Base-by-base conservation (phyloP, 306 rosid genomes). In the Dicorynia guianensis region DNA sequence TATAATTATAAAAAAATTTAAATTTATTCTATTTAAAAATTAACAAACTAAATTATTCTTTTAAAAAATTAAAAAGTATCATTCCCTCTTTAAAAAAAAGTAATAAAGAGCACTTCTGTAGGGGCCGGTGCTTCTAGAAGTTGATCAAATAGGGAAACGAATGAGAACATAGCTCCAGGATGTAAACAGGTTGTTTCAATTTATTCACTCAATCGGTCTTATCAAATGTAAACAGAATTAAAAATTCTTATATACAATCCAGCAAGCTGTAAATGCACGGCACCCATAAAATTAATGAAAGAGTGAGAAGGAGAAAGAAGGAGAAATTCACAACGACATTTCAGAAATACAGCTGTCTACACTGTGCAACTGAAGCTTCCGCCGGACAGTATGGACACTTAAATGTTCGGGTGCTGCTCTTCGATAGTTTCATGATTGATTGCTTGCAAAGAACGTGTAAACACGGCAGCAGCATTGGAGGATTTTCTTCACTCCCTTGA, bases 371-470 rank as follows among this genome's bases (percentile, higher is more conserved):
- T 13, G 86, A 71, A 40, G 92, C 88, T 59, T 88, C 92, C 3
- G 86, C 88, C 0, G 97, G 93, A 44, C 97, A 93, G 77, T 88
- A 88, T 2, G 97, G 97, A 79, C 96, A 93, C 82, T 93, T 93
- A 72, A 93, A 93, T 49, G 82, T 72, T 36, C 92, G 82, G 0
- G 89, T 85, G 86, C 91, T 79, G 80, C 83, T 93, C 79, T 92
- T 92, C 0, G 96, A 86, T 58, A 93, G 54, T 86, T 87, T 88
- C 83, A 75, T 50, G 75, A 93, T 90, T 7, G 97, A 93, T 68
- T 93, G 97, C 85, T 88, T 88, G 89, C 96, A 93, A 49, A 93
- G 97, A 77, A 87, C 97, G 58, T 93, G 97, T 56, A 85, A 84
- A 72, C 98, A 93, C 8, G 98, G 94, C 81, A 93, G 80, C 80